Conservation (phyloP, 257 asterid species). For the Salvia miltiorrhiza region DNA sequence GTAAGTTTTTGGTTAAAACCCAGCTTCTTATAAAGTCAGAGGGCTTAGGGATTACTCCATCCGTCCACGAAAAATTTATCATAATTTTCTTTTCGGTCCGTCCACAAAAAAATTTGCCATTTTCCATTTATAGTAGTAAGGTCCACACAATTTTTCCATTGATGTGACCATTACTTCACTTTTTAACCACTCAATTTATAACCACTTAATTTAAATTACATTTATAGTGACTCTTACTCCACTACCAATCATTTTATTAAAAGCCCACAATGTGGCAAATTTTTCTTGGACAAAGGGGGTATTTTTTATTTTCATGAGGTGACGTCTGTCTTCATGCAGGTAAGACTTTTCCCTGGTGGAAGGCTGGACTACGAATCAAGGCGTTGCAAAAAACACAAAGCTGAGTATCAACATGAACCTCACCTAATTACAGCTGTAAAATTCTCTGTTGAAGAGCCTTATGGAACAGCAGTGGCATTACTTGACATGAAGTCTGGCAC, state of each 20-base stretch:
- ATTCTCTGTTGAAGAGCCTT: slow-evolving; percentile 72
- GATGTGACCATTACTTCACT: too few relatives aligned
- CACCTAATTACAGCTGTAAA: slow-evolving; percentile 70
- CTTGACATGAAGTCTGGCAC: slow-evolving; percentile 63
- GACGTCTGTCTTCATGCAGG: slow-evolving; percentile 40
- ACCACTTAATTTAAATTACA: too few relatives aligned
- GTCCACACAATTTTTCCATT: too few relatives aligned
- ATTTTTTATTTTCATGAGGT: neutral
- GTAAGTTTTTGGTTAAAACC: neutral
- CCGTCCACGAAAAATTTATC: too few relatives aligned
- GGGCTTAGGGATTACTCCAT: neutral
- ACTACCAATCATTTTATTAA: too few relatives aligned
- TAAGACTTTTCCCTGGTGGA: slow-evolving; percentile 69
- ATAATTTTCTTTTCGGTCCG: too few relatives aligned
- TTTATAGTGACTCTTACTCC: too few relatives aligned
- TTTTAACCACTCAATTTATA: too few relatives aligned
- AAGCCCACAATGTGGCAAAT: too few relatives aligned
- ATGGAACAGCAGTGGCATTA: slow-evolving; percentile 75
- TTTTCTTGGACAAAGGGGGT: too few relatives aligned
- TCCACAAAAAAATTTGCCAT: too few relatives aligned
- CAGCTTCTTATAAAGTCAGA: neutral
- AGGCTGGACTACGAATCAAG: slow-evolving; percentile 77
- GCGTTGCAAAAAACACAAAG: slow-evolving; percentile 52
- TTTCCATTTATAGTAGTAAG: too few relatives aligned
- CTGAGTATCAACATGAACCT: slow-evolving; percentile 35